These are phyloP conservation scores for Balamuthia mandrillaris DNA, from an alignment of 208 protist genomes.

Conservation along the genomic window DNA sequence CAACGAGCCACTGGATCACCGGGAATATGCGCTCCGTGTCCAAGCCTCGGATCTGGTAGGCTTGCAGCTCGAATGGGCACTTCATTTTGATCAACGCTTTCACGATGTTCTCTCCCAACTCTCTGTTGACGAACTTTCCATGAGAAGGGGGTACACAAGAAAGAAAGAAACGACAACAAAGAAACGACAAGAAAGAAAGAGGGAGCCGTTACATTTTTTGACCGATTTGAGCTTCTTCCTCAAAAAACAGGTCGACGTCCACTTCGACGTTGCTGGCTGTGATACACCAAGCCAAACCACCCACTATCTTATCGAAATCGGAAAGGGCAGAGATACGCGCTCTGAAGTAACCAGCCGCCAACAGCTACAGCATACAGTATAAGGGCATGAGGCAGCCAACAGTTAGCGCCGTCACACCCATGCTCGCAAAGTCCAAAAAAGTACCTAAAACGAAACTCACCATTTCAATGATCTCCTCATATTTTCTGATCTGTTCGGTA, in stretches of 20 bases:
- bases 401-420: too few species aligned
- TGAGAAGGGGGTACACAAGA: too few species aligned
- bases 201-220: slow-evolving; percentile 70
- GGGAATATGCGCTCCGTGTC: slow-evolving; percentile 73
- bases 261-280: slow-evolving; percentile 68
- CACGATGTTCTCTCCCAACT: slow-evolving; percentile 71
- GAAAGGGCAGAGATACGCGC: slow-evolving; percentile 71
- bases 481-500: not conserved
- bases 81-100: slow-evolving; percentile 72
- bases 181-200: not conserved
- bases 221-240: slow-evolving; percentile 73
- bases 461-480: slow-evolving; percentile 38
- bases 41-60: slow-evolving; percentile 73
- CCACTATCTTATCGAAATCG: slow-evolving; percentile 80
- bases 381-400: too few species aligned
- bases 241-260: slow-evolving; percentile 79
- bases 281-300: slow-evolving; percentile 80
- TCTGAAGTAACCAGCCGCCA: slow-evolving; percentile 80
- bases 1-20: slow-evolving; percentile 78
- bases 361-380: too few species aligned
- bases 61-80: slow-evolving; percentile 70
- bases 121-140: too few species aligned
- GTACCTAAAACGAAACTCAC: too few species aligned
- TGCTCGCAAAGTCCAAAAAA: too few species aligned
- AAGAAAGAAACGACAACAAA: not conserved